Evolutionary conservation across 345 rosid genomes (phyloP).

Genomic region (Hibiscus mutabilis): DNA sequence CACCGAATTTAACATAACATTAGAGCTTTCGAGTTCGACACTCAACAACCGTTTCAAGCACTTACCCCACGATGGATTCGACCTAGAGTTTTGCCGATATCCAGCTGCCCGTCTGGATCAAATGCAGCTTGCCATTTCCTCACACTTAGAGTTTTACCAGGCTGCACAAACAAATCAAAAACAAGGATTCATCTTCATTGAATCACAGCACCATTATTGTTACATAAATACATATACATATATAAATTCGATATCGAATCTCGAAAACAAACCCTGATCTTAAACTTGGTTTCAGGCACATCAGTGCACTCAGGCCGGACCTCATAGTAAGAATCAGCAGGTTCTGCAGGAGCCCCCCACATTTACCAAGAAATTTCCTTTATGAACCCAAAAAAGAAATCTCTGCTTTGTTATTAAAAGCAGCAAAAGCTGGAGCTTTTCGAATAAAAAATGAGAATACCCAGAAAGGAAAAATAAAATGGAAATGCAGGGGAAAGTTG

Average conservation of each 20-base stretch:
- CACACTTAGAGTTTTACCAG: slow-evolving; percentile 86
- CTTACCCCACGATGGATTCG: slow-evolving; percentile 91
- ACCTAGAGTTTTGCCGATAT: slow-evolving; percentile 68
- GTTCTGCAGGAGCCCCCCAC: slow-evolving; percentile 69
- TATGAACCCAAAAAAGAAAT: not conserved
- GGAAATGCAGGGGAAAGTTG: not conserved
- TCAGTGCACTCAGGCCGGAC: slow-evolving; percentile 91
- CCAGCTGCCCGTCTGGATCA: slow-evolving; percentile 70
- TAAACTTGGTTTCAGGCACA: slow-evolving; percentile 85
- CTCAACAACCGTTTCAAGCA: not conserved
- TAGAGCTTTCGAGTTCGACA: no score
- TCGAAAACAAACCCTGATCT: slow-evolving; percentile 65
- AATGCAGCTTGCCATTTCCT: slow-evolving; percentile 97
- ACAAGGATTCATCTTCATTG: not conserved
- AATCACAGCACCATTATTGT: not conserved
- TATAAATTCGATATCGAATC: not conserved
- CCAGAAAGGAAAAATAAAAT: slow-evolving; percentile 4
- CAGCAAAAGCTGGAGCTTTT: not conserved
- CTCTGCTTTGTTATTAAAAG: not conserved
- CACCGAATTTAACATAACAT: not conserved
- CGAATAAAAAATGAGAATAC: not conserved
- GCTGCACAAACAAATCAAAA: slow-evolving; percentile 40
- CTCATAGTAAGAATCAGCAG: slow-evolving; percentile 87
- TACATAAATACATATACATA: not conserved
- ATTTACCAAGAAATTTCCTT: slow-evolving; percentile 33